phyloP scores from a whole-genome alignment of 1,284 basidiomycete genomes.

The Cryptococcus neoformans region DNA sequence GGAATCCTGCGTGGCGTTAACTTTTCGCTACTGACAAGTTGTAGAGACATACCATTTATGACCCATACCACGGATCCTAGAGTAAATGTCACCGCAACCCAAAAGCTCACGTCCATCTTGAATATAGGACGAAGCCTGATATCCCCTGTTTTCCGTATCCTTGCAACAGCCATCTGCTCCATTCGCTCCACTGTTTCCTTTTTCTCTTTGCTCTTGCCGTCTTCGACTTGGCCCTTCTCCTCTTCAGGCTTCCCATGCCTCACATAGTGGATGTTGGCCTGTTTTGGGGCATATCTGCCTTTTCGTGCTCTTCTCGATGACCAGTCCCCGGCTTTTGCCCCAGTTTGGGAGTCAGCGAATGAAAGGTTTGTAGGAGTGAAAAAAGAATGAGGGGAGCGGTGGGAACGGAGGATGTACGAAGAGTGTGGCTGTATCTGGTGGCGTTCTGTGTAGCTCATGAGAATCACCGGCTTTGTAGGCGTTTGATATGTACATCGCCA shows the following conservation, averaged over 20 bases:
- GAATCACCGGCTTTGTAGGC: too few relatives aligned
- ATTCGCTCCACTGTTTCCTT: slow-evolving; percentile 11
- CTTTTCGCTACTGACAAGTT: too few relatives aligned
- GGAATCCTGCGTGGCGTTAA: slow-evolving; percentile 33
- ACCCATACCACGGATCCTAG: slow-evolving; percentile 56
- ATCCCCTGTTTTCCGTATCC: slow-evolving; percentile 13
- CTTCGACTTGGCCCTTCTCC: not conserved
- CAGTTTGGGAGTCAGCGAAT: slow-evolving; percentile 11
- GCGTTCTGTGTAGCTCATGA: too few relatives aligned
- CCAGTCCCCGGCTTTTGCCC: slow-evolving; percentile 9
- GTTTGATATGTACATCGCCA: too few relatives aligned
- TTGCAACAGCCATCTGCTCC: slow-evolving; percentile 15
- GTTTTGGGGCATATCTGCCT: slow-evolving; percentile 24
- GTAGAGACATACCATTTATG: slow-evolving; percentile 52
- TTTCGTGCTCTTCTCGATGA: slow-evolving; percentile 30
- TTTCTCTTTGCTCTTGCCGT: slow-evolving; percentile 15
- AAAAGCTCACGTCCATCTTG: slow-evolving; percentile 31
- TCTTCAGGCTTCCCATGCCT: not conserved
- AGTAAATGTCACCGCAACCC: slow-evolving; percentile 43
- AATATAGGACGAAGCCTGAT: slow-evolving; percentile 26
- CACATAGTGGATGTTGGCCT: slow-evolving; percentile 16
- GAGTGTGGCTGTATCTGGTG: not conserved
- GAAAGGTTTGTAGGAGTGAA: slow-evolving; percentile 21
- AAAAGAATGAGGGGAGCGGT: slow-evolving; percentile 17
- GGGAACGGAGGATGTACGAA: slow-evolving; percentile 9